phyloP scores from a whole-genome alignment of 2,329 filamentous ascomycete species.

The Penicillium sclerotigenum region DNA sequence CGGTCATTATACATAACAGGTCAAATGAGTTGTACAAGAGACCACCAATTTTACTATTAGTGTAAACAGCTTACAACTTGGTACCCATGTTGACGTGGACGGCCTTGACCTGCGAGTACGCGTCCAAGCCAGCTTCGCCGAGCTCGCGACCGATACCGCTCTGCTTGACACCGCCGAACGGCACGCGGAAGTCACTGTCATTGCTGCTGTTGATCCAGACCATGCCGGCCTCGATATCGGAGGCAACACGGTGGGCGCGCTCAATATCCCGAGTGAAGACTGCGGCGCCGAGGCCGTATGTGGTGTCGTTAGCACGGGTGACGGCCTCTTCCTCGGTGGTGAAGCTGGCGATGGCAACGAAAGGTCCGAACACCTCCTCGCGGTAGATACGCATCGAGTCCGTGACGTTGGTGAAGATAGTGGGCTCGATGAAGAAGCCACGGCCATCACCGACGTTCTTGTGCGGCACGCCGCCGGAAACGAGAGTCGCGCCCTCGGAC shows the following conservation, averaged over 20 bases:
- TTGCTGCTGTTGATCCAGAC: conserved; percentile 66
- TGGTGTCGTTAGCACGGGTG: conserved; percentile 55
- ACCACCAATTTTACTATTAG: not conserved
- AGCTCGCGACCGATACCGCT: conserved; percentile 61
- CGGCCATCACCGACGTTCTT: conserved; percentile 56
- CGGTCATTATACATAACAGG: conserved; percentile 18
- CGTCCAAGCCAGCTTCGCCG: conserved; percentile 58
- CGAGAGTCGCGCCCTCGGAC: conserved; percentile 65
- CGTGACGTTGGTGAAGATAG: conserved; percentile 57
- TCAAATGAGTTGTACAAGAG: conserved; percentile 13
- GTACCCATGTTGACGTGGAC: conserved; percentile 48
- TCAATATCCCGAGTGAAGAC: conserved; percentile 55
- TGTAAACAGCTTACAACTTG: conserved; percentile 29
- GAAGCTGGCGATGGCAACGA: conserved; percentile 58
- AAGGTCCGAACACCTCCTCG: conserved; percentile 63
- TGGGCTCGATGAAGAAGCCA: conserved; percentile 63
- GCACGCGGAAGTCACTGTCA: conserved; percentile 48
- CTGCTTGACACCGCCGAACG: conserved; percentile 63
- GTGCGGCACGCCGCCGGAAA: conserved; percentile 58
- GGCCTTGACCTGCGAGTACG: conserved; percentile 60
- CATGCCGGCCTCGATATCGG: conserved; percentile 63
- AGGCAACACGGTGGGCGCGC: conserved; percentile 55
- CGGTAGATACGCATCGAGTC: conserved; percentile 58
- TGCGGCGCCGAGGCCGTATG: conserved; percentile 36
- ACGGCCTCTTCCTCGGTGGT: conserved; percentile 59